These are phyloP conservation scores for Fusarium chuoi DNA, from an alignment of 2,329 filamentous ascomycete species.

Conservation along the genomic window DNA sequence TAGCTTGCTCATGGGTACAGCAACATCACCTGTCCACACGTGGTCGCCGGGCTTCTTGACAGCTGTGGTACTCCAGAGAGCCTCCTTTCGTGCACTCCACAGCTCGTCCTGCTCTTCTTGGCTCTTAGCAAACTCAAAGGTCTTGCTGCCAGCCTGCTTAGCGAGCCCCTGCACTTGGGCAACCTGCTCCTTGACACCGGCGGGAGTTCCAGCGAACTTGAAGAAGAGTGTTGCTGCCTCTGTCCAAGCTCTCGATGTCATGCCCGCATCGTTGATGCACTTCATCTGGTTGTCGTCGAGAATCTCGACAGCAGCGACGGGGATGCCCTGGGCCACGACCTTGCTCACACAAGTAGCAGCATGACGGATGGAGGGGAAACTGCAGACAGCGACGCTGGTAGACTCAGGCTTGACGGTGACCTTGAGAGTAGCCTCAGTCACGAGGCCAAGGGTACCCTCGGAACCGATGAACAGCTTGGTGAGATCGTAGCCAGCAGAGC, in stretches of 20 bases:
- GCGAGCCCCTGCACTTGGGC: constrained; percentile 72
- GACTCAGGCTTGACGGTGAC: constrained; percentile 83
- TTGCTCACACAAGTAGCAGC: constrained; percentile 83
- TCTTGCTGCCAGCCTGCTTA: constrained; percentile 68
- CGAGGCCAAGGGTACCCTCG: constrained; percentile 89
- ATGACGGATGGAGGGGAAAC: constrained; percentile 67
- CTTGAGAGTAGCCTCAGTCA: constrained; percentile 91
- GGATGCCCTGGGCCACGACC: constrained; percentile 83
- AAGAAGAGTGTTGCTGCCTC: constrained; percentile 84
- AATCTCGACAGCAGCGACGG: constrained; percentile 91
- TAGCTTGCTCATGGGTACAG: constrained; percentile 80
- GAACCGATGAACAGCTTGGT: constrained; percentile 90
- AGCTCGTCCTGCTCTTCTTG: constrained; percentile 78
- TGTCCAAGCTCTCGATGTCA: constrained; percentile 73
- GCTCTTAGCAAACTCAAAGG: constrained; percentile 81
- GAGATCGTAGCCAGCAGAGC: constrained; percentile 90
- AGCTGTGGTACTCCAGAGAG: constrained; percentile 82
- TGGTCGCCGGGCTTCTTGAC: constrained; percentile 72
- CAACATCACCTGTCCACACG: constrained; percentile 89
- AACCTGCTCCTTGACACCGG: constrained; percentile 82
- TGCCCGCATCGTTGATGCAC: constrained; percentile 72
- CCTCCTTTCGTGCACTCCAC: constrained; percentile 86
- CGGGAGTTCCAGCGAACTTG: constrained; percentile 80
- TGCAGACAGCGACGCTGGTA: constrained; percentile 81
- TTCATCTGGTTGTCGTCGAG: constrained; percentile 91